Evolutionary conservation across 768 basidiomycete species (phyloP).

Genomic region (Psilocybe tampanensis): DNA sequence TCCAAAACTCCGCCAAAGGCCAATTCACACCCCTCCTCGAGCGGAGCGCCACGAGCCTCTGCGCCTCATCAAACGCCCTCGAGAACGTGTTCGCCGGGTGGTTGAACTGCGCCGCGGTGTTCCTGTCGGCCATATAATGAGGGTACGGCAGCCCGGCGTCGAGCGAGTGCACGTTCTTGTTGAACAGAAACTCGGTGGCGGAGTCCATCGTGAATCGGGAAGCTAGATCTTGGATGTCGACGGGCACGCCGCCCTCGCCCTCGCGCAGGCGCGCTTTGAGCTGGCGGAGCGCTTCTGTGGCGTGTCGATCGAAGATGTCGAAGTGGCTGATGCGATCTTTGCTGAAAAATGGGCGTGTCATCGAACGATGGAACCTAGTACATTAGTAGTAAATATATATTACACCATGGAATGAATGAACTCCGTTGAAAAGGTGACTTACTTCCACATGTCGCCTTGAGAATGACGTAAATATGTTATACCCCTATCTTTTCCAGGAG

Average conservation of each 20-base stretch:
- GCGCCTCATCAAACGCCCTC: constrained; percentile 51
- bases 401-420: too few species aligned
- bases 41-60: constrained; percentile 41
- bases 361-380: constrained; percentile 58
- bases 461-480: constrained; percentile 15
- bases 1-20: constrained; percentile 56
- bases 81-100: constrained; percentile 45
- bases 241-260: constrained; percentile 49
- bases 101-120: constrained; percentile 14
- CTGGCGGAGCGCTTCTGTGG: constrained; percentile 46
- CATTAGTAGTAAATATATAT: not conserved
- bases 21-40: constrained; percentile 44
- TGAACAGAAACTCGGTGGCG: constrained; percentile 61
- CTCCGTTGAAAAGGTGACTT: constrained; percentile 19
- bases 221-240: constrained; percentile 63
- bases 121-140: constrained; percentile 24
- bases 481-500: not conserved
- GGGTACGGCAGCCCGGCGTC: constrained; percentile 53
- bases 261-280: constrained; percentile 42
- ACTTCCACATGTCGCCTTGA: constrained; percentile 74
- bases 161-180: constrained; percentile 47
- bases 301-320: constrained; percentile 57
- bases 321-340: constrained; percentile 62
- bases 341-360: constrained; percentile 72
- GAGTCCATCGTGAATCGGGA: constrained; percentile 63